A percentile compares a stretch with the other conserved stretches of the same genome.
Evolutionary conservation across 495 filamentous ascomycete species (phyloP).

Genomic region (Terfezia claveryi): DNA sequence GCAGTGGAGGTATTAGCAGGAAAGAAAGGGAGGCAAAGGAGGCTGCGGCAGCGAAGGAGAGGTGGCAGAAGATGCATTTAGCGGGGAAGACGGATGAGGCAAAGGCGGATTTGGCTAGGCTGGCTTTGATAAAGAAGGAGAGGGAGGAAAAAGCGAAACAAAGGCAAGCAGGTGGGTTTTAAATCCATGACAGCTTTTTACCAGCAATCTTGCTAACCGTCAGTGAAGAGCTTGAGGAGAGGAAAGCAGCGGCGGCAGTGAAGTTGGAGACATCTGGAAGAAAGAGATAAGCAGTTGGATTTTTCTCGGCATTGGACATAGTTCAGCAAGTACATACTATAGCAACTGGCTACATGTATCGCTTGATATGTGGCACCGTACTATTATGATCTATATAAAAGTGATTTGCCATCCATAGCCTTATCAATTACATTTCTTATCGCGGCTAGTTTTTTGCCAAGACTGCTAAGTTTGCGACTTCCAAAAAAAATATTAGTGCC

Average conservation of each 20-base stretch:
- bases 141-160: slow-evolving; percentile 60
- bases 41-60: slow-evolving; percentile 69
- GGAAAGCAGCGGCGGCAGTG: slow-evolving; percentile 12
- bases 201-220: no score
- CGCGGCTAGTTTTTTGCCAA: no score
- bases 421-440: no score
- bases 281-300: slow-evolving; percentile 7
- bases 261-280: slow-evolving; percentile 5
- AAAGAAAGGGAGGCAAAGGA: slow-evolving; percentile 77
- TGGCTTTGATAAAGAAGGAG: slow-evolving; percentile 61
- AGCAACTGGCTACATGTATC: no score
- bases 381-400: no score
- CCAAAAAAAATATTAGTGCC: no score
- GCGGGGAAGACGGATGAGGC: slow-evolving; percentile 96
- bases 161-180: slow-evolving; percentile 36
- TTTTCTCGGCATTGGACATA: no score
- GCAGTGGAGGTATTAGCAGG: slow-evolving; percentile 35
- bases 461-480: no score
- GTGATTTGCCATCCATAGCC: no score
- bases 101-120: slow-evolving; percentile 66
- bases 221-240: slow-evolving; percentile 19
- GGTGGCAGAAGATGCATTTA: slow-evolving; percentile 81
- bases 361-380: no score
- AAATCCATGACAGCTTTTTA: slow-evolving; percentile 1
- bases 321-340: no score